Evolutionary conservation across 1,284 basidiomycete genomes (phyloP).

Genomic region (Boletus albobrunnescens): DNA sequence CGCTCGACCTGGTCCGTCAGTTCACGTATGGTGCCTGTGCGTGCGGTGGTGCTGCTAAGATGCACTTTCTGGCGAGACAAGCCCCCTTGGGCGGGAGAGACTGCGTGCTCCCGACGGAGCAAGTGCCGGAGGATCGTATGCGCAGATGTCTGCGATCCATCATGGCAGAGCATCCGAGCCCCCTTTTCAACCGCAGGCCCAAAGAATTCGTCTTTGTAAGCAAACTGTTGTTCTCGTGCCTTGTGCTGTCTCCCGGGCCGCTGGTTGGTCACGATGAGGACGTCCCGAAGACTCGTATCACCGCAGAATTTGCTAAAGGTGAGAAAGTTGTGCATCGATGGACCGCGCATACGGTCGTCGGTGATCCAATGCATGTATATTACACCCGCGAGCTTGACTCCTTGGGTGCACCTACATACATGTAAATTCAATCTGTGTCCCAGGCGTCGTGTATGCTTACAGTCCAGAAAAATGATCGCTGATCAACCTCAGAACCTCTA

Average conservation of each 20-base stretch:
- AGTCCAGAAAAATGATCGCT: conserved; percentile 25
- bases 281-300: conserved; percentile 41
- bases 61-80: conserved; percentile 29
- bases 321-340: conserved; percentile 42
- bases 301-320: conserved; percentile 48
- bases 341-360: conserved; percentile 43
- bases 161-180: conserved; percentile 35
- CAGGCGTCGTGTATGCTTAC: conserved; percentile 15
- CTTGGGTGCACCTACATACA: conserved; percentile 32
- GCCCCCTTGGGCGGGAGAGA: conserved; percentile 32
- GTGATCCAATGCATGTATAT: conserved; percentile 51
- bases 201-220: conserved; percentile 34
- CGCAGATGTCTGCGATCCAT: conserved; percentile 31
- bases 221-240: conserved; percentile 26
- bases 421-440: not conserved
- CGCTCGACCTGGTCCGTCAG: conserved; percentile 27
- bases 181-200: conserved; percentile 36
- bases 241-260: conserved; percentile 34
- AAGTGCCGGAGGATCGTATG: conserved; percentile 32
- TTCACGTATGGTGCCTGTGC: conserved; percentile 29
- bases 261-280: conserved; percentile 45
- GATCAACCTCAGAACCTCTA: conserved; percentile 32
- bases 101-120: conserved; percentile 22
- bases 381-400: conserved; percentile 41
- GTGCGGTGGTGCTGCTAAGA: conserved; percentile 29